Base-by-base conservation (phyloP, 306 rosid species). In the Citrullus colocynthis region DNA sequence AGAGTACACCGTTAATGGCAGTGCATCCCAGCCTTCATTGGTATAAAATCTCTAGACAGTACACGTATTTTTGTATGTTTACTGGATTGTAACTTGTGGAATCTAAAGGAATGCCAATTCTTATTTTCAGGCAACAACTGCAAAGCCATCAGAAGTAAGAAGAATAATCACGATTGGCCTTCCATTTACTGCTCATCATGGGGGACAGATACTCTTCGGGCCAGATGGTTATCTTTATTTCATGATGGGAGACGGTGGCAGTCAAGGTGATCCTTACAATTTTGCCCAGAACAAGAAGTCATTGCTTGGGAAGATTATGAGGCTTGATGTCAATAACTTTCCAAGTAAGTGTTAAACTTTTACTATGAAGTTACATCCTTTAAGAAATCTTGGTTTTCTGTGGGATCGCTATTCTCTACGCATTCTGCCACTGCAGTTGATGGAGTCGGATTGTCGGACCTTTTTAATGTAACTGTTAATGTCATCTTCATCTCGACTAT, bases 241-340 rank as follows among this genome's bases (percentile, higher is more conserved):
- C 75, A 93, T 93, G 94, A 92, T 82, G 97, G 99, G 99, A 72
- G 90, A 91, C 81, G 99, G 99, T 74, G 97, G 99, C 1, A 90
- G 91, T 17, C 1, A 18, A 13, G 97, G 90, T 44, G 98, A 96
- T 93, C 96, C 97, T 54, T 91, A 86, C 83, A 88, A 88, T 81
- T 96, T 96, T 42, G 45, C 98, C 6, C 99, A 96, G 77, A 93
- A 96, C 90, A 92, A 92, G 91, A 96, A 96, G 55, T 96, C 99
- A 16, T 82, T 96, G 88, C 98, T 96, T 10, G 99, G 99, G 70
- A 96, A 96, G 85, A 84, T 96, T 67, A 89, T 89, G 97, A 91
- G 99, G 87, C 90, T 96, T 45, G 97, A 96, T 63, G 78, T 96
- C 49, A 87, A 96, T 86, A 92, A 82, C 80, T 63, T 86, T 34